A percentile compares a stretch with the other conserved stretches of the same genome.
Conservation (phyloP, 2,329 filamentous ascomycete genomes). For the Fusarium algeriense region DNA sequence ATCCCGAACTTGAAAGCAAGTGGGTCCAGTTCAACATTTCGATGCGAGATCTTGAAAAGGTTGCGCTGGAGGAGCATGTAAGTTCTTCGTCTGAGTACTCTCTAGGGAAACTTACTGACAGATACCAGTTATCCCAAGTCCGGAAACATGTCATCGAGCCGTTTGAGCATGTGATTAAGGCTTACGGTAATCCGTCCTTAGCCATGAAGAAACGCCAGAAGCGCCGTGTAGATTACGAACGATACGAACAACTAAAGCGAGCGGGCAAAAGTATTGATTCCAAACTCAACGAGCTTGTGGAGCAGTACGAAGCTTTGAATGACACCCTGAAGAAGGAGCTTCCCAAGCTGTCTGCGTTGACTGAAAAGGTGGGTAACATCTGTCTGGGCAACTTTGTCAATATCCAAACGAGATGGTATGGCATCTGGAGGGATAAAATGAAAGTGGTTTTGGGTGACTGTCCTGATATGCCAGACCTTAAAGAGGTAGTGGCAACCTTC, state of each 20-base stretch:
- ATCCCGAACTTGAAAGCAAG: slow-evolving; percentile 90
- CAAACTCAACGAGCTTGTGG: slow-evolving; percentile 84
- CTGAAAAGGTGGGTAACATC: slow-evolving; percentile 84
- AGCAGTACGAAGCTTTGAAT: slow-evolving; percentile 92
- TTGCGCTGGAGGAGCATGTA: slow-evolving; percentile 87
- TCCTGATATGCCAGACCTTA: slow-evolving; percentile 71
- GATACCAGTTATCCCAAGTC: slow-evolving; percentile 70
- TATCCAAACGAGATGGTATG: slow-evolving; percentile 86
- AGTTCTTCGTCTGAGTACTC: slow-evolving; percentile 51
- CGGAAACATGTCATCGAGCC: slow-evolving; percentile 87
- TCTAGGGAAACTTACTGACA: slow-evolving; percentile 1
- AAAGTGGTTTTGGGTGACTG: slow-evolving; percentile 77
- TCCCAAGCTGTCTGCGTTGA: slow-evolving; percentile 83
- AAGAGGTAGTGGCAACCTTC: slow-evolving; percentile 83
- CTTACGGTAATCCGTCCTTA: slow-evolving; percentile 85
- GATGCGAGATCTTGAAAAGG: slow-evolving; percentile 85
- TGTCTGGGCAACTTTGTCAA: slow-evolving; percentile 87
- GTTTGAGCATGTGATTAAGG: slow-evolving; percentile 80
- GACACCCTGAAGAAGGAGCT: slow-evolving; percentile 94
- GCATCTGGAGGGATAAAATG: slow-evolving; percentile 86
- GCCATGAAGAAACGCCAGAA: slow-evolving; percentile 97
- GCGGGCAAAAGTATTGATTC: slow-evolving; percentile 88
- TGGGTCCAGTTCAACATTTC: slow-evolving; percentile 93
- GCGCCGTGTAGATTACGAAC: slow-evolving; percentile 89
- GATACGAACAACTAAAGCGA: slow-evolving; percentile 80